A percentile compares a stretch with the other conserved stretches of the same genome.
Evolutionary conservation across 2,329 filamentous ascomycete genomes (phyloP).

Genomic region (Chrysosphaeria jannelii): DNA sequence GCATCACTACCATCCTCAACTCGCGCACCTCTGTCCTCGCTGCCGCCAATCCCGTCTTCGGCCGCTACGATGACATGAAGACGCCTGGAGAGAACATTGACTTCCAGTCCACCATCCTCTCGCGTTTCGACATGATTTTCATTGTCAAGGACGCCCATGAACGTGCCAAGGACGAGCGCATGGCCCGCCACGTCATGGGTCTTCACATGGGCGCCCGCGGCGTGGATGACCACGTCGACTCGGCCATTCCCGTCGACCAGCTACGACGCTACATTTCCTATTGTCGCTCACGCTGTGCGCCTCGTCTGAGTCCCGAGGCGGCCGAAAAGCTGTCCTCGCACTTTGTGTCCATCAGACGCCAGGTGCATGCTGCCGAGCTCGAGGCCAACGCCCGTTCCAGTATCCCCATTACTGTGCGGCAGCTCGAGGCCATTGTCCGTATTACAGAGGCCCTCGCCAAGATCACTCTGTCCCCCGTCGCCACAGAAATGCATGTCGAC

Average conservation of each 20-base stretch:
- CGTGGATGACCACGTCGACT: slow-evolving; percentile 52
- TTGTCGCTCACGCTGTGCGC: slow-evolving; percentile 86
- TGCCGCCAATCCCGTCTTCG: slow-evolving; percentile 90
- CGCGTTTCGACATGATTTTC: slow-evolving; percentile 98
- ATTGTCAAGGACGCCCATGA: slow-evolving; percentile 93
- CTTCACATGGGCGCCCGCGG: slow-evolving; percentile 83
- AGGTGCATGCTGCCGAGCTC: slow-evolving; percentile 74
- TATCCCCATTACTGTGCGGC: slow-evolving; percentile 91
- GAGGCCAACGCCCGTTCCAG: slow-evolving; percentile 73
- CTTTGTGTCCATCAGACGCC: slow-evolving; percentile 83
- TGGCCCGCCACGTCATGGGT: slow-evolving; percentile 89
- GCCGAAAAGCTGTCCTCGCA: slow-evolving; percentile 90
- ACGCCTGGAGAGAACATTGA: slow-evolving; percentile 96
- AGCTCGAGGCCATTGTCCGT: slow-evolving; percentile 87
- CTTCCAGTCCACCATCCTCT: slow-evolving; percentile 94
- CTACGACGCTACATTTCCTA: slow-evolving; percentile 96
- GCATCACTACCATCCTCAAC: slow-evolving; percentile 94
- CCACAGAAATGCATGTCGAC: slow-evolving; percentile 76
- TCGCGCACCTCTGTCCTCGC: slow-evolving; percentile 83
- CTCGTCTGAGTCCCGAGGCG: slow-evolving; percentile 65
- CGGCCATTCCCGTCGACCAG: slow-evolving; percentile 80
- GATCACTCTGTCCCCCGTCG: slow-evolving; percentile 56
- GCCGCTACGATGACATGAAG: slow-evolving; percentile 93
- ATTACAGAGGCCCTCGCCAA: slow-evolving; percentile 93
- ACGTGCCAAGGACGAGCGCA: slow-evolving; percentile 62